Evolutionary conservation across 305 asterid species (phyloP).

Genomic region (Solanum aculeatissimum): DNA sequence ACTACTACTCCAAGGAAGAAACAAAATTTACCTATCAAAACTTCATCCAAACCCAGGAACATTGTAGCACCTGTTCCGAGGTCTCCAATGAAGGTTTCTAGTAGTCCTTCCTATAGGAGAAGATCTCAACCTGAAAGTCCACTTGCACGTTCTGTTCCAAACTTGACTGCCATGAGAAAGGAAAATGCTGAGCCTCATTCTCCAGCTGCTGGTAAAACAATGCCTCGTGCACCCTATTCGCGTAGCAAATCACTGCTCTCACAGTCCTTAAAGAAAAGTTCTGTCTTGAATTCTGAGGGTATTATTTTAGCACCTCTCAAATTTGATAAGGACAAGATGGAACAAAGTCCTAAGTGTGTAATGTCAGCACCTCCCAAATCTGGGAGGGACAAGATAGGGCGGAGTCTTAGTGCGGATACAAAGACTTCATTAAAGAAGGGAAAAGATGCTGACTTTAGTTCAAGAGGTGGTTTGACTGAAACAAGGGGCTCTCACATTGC

Average conservation of each 20-base stretch:
- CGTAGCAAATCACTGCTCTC: slow-evolving; percentile 53
- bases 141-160: slow-evolving; percentile 67
- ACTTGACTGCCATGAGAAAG: slow-evolving; percentile 43
- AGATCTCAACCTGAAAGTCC: slow-evolving; percentile 67
- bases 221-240: slow-evolving; percentile 47
- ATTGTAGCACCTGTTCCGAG: slow-evolving; percentile 47
- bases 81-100: slow-evolving; percentile 45
- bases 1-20: slow-evolving; percentile 37
- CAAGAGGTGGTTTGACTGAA: slow-evolving; percentile 32
- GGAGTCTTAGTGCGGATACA: slow-evolving; percentile 10
- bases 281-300: slow-evolving; percentile 37
- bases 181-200: slow-evolving; percentile 70
- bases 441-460: slow-evolving; percentile 38
- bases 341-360: neutral
- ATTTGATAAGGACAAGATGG: neutral
- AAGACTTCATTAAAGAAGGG: slow-evolving; percentile 59
- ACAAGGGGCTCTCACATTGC: slow-evolving; percentile 26
- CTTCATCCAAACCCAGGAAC: slow-evolving; percentile 40
- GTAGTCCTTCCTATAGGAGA: slow-evolving; percentile 34
- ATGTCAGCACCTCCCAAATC: neutral
- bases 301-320: slow-evolving; percentile 14
- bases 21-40: slow-evolving; percentile 38
- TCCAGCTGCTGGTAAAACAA: slow-evolving; percentile 43
- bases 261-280: slow-evolving; percentile 48
- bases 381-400: neutral